Evolutionary conservation across 768 basidiomycete species (phyloP).

Genomic region (Boletus pseudo-olivaceus): DNA sequence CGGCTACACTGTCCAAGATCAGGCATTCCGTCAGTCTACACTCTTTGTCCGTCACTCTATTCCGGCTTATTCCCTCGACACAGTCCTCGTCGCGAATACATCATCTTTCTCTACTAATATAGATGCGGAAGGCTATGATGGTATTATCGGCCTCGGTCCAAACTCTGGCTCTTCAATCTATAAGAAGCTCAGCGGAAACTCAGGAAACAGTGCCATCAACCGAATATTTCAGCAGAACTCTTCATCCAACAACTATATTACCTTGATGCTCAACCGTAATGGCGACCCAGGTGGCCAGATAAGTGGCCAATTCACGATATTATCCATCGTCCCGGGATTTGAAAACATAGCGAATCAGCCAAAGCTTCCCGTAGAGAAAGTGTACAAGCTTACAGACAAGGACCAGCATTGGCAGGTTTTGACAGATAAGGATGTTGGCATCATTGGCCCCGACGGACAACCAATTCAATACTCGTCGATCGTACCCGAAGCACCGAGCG

Average conservation of each 20-base stretch:
- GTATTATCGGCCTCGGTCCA: slow-evolving; percentile 77
- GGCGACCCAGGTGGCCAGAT: slow-evolving; percentile 46
- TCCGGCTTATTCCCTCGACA: background rate
- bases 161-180: slow-evolving; percentile 65
- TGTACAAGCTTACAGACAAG: slow-evolving; percentile 53
- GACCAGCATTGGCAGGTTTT: slow-evolving; percentile 83
- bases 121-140: slow-evolving; percentile 58
- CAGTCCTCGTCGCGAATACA: slow-evolving; percentile 64
- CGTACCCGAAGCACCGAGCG: slow-evolving; percentile 61
- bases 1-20: slow-evolving; percentile 54
- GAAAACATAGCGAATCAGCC: slow-evolving; percentile 60
- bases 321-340: slow-evolving; percentile 59
- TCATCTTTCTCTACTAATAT: slow-evolving; percentile 63
- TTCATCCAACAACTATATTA: slow-evolving; percentile 58
- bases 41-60: background rate
- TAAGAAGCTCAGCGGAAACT: slow-evolving; percentile 45
- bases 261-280: slow-evolving; percentile 61
- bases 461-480: slow-evolving; percentile 59
- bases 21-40: slow-evolving; percentile 58
- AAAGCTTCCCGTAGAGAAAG: slow-evolving; percentile 61
- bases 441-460: slow-evolving; percentile 75
- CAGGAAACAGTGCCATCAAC: slow-evolving; percentile 59
- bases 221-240: slow-evolving; percentile 61
- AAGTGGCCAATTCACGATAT: slow-evolving; percentile 67
- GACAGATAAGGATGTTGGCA: slow-evolving; percentile 59